phyloP scores from a whole-genome alignment of 345 rosid species.

The Dovyalis caffra region DNA sequence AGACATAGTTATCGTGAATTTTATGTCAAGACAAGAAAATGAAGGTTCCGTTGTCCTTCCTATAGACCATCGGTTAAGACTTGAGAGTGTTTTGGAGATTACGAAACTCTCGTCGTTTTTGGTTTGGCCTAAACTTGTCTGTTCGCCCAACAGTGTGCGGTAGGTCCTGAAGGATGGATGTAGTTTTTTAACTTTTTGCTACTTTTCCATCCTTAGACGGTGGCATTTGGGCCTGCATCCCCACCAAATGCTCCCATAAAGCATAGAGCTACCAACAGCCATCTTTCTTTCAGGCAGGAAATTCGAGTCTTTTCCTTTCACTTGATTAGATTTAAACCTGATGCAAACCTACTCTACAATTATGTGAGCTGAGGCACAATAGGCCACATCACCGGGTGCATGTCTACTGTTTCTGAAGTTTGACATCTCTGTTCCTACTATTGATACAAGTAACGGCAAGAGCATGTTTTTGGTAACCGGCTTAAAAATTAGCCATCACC shows the following conservation, averaged over 20 bases:
- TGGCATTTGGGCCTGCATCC: background rate
- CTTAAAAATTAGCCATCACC: background rate
- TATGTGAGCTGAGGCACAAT: background rate
- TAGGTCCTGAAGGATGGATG: background rate
- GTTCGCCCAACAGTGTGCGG: background rate
- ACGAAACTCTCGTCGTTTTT: background rate
- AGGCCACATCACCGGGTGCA: too few relatives aligned
- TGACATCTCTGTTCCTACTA: background rate
- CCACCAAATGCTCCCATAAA: background rate
- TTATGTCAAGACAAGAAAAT: background rate
- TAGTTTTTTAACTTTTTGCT: background rate
- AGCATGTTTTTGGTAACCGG: background rate
- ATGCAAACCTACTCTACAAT: background rate
- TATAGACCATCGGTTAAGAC: background rate
- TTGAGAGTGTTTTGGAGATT: background rate
- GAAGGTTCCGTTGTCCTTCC: conserved; percentile 14
- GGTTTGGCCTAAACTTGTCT: background rate
- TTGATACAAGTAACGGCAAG: background rate
- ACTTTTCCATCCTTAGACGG: background rate
- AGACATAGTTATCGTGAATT: background rate
- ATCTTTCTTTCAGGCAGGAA: background rate
- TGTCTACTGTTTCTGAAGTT: too few relatives aligned
- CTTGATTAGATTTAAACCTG: background rate
- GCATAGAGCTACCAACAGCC: background rate
- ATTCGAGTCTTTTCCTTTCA: background rate